Evolutionary conservation across 2,329 filamentous ascomycete species (phyloP).

Genomic region (Magnaporthiopsis rhizophila): DNA sequence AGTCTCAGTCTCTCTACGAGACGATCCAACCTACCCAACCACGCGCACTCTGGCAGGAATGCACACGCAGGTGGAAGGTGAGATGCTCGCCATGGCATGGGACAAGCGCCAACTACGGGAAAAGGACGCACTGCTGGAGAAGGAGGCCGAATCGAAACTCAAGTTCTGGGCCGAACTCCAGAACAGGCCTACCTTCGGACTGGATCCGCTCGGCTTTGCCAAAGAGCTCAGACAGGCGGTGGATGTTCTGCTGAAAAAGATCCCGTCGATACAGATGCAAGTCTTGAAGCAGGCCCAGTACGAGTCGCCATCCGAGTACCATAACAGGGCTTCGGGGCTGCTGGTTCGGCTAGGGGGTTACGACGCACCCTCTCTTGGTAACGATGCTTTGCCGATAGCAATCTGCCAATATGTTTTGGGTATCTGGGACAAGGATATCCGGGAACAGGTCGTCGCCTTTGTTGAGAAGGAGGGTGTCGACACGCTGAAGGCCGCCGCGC

Average conservation of each 20-base stretch:
- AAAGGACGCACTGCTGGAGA: slow-evolving; percentile 25
- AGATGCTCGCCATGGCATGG: slow-evolving; percentile 41
- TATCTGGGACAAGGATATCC: slow-evolving; percentile 37
- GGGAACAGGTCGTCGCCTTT: slow-evolving; percentile 32
- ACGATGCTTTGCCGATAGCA: slow-evolving; percentile 21
- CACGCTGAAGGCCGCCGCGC: slow-evolving; percentile 33
- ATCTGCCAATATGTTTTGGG: slow-evolving; percentile 43
- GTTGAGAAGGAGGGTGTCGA: slow-evolving; percentile 15
- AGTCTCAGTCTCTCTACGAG: slow-evolving; percentile 36
- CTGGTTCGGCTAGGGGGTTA: slow-evolving; percentile 24
- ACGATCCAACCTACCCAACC: slow-evolving; percentile 18
- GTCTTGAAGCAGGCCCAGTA: slow-evolving; percentile 44
- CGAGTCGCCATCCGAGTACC: slow-evolving; percentile 44
- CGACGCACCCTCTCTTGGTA: slow-evolving; percentile 14
- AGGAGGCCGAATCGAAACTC: slow-evolving; percentile 29
- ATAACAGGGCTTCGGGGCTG: slow-evolving; percentile 34
- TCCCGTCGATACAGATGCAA: slow-evolving; percentile 44
- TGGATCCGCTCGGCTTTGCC: slow-evolving; percentile 41
- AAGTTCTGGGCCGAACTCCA: slow-evolving; percentile 38
- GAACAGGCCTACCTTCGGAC: slow-evolving; percentile 28
- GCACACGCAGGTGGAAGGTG: slow-evolving; percentile 47
- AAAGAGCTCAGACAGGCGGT: slow-evolving; percentile 41
- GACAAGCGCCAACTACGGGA: slow-evolving; percentile 29
- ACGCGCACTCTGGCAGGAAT: slow-evolving; percentile 46
- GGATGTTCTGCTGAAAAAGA: slow-evolving; percentile 40